Evolutionary conservation across 176 grass and related monocot genomes (phyloP).

Genomic region (Bothriochloa decipiens): DNA sequence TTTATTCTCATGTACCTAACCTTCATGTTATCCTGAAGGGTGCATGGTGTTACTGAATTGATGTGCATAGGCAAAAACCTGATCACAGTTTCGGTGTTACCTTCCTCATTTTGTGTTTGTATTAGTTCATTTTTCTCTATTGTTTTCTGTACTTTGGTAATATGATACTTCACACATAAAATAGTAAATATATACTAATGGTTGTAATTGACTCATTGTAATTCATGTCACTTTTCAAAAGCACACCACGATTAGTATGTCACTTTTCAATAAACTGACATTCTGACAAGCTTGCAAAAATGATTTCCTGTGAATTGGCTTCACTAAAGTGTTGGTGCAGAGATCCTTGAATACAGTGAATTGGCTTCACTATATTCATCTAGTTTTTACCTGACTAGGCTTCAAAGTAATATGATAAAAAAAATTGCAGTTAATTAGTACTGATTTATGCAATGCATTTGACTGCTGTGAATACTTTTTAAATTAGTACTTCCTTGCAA

Average conservation of each 20-base stretch:
- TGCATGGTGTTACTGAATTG: background rate
- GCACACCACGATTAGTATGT: background rate
- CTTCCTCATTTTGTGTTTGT: background rate
- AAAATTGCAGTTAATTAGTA: background rate
- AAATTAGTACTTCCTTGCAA: slow-evolving; percentile 37
- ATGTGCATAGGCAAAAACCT: background rate
- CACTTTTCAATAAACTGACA: background rate
- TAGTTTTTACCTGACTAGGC: background rate
- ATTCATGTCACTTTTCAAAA: background rate
- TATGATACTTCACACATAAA: background rate
- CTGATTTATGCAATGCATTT: slow-evolving; percentile 5
- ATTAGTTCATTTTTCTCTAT: slow-evolving; percentile 16
- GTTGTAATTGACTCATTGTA: background rate
- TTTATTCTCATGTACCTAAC: slow-evolving; percentile 1
- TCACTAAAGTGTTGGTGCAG: background rate
- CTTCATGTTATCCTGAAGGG: background rate
- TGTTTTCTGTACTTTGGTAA: slow-evolving; percentile 1
- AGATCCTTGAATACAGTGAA: background rate
- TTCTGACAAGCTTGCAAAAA: slow-evolving; percentile 8
- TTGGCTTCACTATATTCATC: background rate
- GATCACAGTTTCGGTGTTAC: background rate
- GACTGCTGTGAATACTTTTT: background rate
- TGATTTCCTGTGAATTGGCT: background rate
- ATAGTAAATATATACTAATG: background rate
- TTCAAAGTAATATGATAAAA: background rate